phyloP scores from a whole-genome alignment of 2,329 filamentous ascomycete species.

The Epichloe coenophiala region DNA sequence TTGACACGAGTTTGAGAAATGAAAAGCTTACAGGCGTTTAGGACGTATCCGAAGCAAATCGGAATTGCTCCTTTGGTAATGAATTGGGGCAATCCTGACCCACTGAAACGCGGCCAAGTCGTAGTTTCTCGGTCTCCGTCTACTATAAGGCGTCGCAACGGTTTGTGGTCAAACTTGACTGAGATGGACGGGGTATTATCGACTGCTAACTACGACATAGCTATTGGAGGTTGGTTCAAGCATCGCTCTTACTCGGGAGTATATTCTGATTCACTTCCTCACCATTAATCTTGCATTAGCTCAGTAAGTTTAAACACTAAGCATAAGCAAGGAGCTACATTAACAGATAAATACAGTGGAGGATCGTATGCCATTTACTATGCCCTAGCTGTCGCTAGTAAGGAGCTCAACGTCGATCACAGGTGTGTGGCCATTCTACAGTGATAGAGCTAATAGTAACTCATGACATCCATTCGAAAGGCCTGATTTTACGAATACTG shows the following conservation, averaged over 20 bases:
- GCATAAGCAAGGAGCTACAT: neutral
- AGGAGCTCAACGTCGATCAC: conserved; percentile 74
- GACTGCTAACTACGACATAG: conserved; percentile 17
- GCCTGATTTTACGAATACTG: conserved; percentile 60
- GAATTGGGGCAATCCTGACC: conserved; percentile 73
- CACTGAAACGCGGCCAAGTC: conserved; percentile 66
- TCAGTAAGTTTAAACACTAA: conserved; percentile 16
- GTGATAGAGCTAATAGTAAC: conserved; percentile 5
- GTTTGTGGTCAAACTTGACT: conserved; percentile 29
- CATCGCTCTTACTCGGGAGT: neutral
- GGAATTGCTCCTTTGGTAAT: conserved; percentile 85
- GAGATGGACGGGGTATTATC: neutral
- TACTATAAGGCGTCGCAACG: conserved; percentile 71
- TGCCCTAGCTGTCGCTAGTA: conserved; percentile 81
- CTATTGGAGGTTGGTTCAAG: conserved; percentile 39
- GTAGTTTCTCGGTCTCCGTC: conserved; percentile 66
- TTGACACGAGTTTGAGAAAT: neutral
- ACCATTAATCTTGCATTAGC: conserved; percentile 14
- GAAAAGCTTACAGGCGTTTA: conserved; percentile 13
- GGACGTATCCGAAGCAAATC: conserved; percentile 84
- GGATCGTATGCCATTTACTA: conserved; percentile 96
- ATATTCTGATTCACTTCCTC: neutral
- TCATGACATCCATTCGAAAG: conserved; percentile 14
- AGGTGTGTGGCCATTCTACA: conserved; percentile 25
- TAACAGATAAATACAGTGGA: conserved; percentile 30